phyloP scores from a whole-genome alignment of 2,329 filamentous ascomycete genomes.

The Ambrosiella xylebori region DNA sequence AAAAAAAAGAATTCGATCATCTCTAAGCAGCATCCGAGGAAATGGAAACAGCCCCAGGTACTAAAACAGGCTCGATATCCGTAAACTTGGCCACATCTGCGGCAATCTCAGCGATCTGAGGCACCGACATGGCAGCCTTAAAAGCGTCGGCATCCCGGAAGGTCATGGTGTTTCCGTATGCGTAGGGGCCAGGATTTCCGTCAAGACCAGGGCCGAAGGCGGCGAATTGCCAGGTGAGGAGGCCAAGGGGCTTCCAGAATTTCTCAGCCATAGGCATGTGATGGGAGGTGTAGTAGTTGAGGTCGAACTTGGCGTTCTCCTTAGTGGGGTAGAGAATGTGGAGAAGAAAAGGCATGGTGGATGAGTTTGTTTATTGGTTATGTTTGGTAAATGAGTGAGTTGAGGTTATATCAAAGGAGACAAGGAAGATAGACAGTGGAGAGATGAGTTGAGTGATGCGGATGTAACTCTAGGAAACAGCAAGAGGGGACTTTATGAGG shows the following conservation, averaged over 20 bases:
- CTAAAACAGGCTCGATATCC: slow-evolving; percentile 4
- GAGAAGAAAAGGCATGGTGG: slow-evolving; percentile 4
- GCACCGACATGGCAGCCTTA: slow-evolving; percentile 2
- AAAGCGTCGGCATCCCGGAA: slow-evolving; percentile 3
- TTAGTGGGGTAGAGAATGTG: slow-evolving; percentile 10
- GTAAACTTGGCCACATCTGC: slow-evolving; percentile 5
- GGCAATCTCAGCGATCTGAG: neutral
- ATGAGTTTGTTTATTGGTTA: neutral
- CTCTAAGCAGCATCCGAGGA: neutral
- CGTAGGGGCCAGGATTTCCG: slow-evolving; percentile 4
- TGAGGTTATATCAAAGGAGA: neutral
- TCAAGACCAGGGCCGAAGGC: slow-evolving; percentile 5
- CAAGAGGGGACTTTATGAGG: no score
- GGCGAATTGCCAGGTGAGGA: slow-evolving; percentile 6
- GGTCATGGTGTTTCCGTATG: slow-evolving; percentile 5
- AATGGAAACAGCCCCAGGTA: neutral
- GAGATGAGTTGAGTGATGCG: no score
- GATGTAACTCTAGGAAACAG: no score
- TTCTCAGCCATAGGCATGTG: slow-evolving; percentile 6
- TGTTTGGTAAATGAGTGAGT: neutral
- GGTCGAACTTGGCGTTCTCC: slow-evolving; percentile 11
- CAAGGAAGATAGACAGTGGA: no score
- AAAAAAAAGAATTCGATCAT: no score
- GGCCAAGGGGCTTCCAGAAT: slow-evolving; percentile 5
- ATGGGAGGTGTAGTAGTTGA: slow-evolving; percentile 10